Percentiles rank a stretch among this genome's conserved stretches.
phyloP scores from a whole-genome alignment of 768 basidiomycete genomes.

The Paxillus involutus region DNA sequence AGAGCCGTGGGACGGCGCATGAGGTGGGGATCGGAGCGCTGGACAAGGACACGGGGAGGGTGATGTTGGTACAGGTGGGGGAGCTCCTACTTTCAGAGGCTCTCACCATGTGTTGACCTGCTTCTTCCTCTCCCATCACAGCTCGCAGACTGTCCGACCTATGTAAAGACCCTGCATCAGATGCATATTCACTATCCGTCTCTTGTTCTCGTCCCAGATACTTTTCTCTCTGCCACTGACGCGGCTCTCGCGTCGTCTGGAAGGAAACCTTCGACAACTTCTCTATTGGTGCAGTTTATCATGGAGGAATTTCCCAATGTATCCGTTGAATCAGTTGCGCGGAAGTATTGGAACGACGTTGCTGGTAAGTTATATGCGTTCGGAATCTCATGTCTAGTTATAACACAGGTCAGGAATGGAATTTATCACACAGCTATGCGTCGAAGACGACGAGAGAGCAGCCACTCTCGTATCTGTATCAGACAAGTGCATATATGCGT shows the following conservation, averaged over 20 bases:
- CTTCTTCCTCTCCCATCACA: slow-evolving; percentile 26
- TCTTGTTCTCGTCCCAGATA: slow-evolving; percentile 80
- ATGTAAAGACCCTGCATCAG: slow-evolving; percentile 85
- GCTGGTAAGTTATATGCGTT: slow-evolving; percentile 47
- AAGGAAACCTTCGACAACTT: slow-evolving; percentile 47
- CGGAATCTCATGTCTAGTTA: background rate
- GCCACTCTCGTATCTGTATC: slow-evolving; percentile 76
- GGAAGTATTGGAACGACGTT: slow-evolving; percentile 86
- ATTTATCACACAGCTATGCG: slow-evolving; percentile 73
- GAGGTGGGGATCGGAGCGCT: slow-evolving; percentile 89
- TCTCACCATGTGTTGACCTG: background rate
- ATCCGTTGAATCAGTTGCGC: slow-evolving; percentile 65
- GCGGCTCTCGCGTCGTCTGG: slow-evolving; percentile 41
- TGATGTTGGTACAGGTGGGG: slow-evolving; percentile 75
- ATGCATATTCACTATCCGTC: slow-evolving; percentile 75
- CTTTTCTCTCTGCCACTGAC: slow-evolving; percentile 65
- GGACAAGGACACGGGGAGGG: slow-evolving; percentile 75
- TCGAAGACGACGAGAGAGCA: slow-evolving; percentile 80
- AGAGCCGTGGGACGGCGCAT: slow-evolving; percentile 74
- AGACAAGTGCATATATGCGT: slow-evolving; percentile 64
- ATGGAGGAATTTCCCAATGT: slow-evolving; percentile 71
- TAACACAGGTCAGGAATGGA: slow-evolving; percentile 56
- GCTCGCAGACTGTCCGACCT: slow-evolving; percentile 86
- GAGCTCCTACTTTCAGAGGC: background rate
- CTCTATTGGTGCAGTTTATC: slow-evolving; percentile 70